phyloP scores from a whole-genome alignment of 257 asterid species.

The Plantago major region DNA sequence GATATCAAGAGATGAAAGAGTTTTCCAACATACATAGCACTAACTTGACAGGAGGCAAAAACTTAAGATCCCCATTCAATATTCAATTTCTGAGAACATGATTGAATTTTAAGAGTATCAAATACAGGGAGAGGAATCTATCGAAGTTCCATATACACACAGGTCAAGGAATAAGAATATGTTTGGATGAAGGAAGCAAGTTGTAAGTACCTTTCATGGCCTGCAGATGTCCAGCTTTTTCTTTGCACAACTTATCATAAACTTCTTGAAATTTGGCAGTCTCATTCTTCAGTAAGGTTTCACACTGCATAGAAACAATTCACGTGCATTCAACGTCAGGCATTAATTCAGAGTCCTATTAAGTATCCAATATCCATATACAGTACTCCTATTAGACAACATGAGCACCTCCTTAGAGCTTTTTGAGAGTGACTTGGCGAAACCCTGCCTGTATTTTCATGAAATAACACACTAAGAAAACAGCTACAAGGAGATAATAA shows the following conservation, averaged over 20 bases:
- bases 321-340: slow-evolving; percentile 23
- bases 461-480: slow-evolving; percentile 19
- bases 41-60: neutral
- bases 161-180: slow-evolving; percentile 3
- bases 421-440: slow-evolving; percentile 75
- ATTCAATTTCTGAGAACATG: neutral
- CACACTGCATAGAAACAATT: slow-evolving; percentile 61
- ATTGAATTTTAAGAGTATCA: slow-evolving; percentile 1
- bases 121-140: neutral
- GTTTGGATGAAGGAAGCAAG: slow-evolving; percentile 1
- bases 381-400: slow-evolving; percentile 4
- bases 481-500: neutral
- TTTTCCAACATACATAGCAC: neutral
- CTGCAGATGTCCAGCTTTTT: slow-evolving; percentile 65
- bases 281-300: slow-evolving; percentile 66
- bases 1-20: no score
- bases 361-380: slow-evolving; percentile 15
- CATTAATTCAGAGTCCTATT: slow-evolving; percentile 15
- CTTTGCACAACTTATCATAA: slow-evolving; percentile 67
- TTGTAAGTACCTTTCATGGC: slow-evolving; percentile 53
- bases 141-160: neutral
- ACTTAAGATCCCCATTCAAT: neutral
- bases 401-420: slow-evolving; percentile 81
- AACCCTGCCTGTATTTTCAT: slow-evolving; percentile 58
- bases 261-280: slow-evolving; percentile 60